Conservation (phyloP, 345 rosid species). For the Gossypium arboreum region DNA sequence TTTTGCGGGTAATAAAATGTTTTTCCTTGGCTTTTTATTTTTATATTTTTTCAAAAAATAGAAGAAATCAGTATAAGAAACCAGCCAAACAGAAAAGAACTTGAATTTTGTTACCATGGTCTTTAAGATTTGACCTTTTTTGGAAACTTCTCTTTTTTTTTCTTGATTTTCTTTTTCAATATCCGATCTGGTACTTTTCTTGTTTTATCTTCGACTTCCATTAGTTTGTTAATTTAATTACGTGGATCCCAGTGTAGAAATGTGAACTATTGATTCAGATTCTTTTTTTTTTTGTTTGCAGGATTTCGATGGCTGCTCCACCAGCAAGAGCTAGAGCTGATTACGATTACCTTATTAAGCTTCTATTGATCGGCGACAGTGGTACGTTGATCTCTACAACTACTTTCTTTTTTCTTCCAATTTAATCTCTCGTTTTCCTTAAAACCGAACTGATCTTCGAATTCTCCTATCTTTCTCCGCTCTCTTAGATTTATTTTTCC, state of each 20-base stretch:
- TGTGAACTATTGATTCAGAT: not conserved
- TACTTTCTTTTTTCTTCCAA: not conserved
- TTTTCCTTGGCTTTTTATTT: not conserved
- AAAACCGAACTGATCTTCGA: not conserved
- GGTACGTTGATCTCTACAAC: conserved; percentile 11
- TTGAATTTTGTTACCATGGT: not conserved
- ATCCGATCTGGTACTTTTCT: conserved; percentile 12
- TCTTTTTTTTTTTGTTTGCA: not conserved
- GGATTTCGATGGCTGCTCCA: conserved; percentile 55
- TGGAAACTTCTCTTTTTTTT: not conserved
- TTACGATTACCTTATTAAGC: conserved; percentile 71
- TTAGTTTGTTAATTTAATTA: not conserved
- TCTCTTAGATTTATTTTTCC: not conserved
- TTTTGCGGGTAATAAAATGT: conserved; percentile 1
- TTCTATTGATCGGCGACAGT: conserved; percentile 56
- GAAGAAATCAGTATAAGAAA: not conserved
- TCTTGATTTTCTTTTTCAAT: not conserved
- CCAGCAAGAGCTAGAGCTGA: conserved; percentile 83
- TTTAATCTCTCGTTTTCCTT: not conserved
- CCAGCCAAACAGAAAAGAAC: not conserved
- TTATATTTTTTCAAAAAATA: not conserved
- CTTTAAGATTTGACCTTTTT: conserved; percentile 6
- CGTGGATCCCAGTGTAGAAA: not conserved
- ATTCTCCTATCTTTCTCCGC: not conserved
- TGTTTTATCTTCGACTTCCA: not conserved